Conservation (phyloP, 768 basidiomycete species). For the Lactifluus piperatus region DNA sequence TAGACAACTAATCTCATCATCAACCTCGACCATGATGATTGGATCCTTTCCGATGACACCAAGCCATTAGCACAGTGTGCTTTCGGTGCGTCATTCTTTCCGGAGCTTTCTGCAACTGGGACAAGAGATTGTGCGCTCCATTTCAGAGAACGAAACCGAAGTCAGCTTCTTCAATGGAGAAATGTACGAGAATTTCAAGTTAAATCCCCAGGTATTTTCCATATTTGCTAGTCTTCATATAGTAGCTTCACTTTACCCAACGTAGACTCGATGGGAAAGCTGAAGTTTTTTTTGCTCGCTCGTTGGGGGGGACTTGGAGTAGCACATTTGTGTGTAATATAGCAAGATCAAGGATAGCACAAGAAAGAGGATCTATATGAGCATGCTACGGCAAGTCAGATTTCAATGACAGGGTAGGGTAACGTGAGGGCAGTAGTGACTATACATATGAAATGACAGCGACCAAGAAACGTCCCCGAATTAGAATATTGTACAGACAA, state of each 20-base stretch:
- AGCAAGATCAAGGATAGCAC: neutral
- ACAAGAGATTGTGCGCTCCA: neutral
- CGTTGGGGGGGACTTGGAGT: neutral
- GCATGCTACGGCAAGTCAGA: constrained; percentile 11
- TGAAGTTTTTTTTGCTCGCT: neutral
- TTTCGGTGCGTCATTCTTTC: constrained; percentile 50
- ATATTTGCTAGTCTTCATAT: neutral
- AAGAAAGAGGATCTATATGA: constrained; percentile 16
- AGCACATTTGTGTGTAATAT: constrained; percentile 2
- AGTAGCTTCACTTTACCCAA: neutral
- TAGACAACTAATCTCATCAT: constrained; percentile 97
- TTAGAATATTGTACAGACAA: neutral
- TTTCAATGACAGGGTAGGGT: constrained; percentile 10
- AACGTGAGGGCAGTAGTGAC: neutral
- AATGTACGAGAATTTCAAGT: constrained; percentile 73
- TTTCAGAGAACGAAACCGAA: constrained; percentile 90
- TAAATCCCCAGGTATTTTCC: constrained; percentile 60
- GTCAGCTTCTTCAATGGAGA: constrained; percentile 81
- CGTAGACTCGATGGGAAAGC: constrained; percentile 19
- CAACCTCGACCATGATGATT: constrained; percentile 92
- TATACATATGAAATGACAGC: constrained; percentile 16
- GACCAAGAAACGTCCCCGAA: constrained; percentile 5
- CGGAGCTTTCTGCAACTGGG: neutral
- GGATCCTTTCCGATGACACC: constrained; percentile 69
- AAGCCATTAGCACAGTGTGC: constrained; percentile 61